phyloP scores from a whole-genome alignment of 2,329 filamentous ascomycete genomes.

The Colletotrichum tropicale region DNA sequence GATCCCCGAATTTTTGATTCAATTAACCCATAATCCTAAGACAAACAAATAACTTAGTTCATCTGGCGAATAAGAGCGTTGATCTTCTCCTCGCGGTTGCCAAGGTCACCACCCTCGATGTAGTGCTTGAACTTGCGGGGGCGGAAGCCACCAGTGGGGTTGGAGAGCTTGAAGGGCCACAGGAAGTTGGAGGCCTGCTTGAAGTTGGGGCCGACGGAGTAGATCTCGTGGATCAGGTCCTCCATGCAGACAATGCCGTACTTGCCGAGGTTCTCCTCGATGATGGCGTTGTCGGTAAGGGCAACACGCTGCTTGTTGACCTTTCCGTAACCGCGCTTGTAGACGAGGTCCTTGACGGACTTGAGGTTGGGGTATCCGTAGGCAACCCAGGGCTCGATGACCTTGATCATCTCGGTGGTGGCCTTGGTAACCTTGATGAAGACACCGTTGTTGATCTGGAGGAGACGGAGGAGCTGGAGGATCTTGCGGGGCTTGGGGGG shows the following conservation, averaged over 20 bases:
- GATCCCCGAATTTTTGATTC: slow-evolving; percentile 28
- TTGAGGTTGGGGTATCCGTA: slow-evolving; percentile 99
- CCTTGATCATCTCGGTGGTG: slow-evolving; percentile 94
- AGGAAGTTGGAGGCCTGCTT: slow-evolving; percentile 99
- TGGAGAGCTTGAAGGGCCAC: slow-evolving; percentile 99
- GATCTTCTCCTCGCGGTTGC: slow-evolving; percentile 99
- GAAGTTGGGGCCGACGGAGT: slow-evolving; percentile 98
- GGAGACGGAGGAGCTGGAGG: slow-evolving; percentile 96
- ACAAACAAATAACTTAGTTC: slow-evolving; percentile 71
- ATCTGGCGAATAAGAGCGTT: slow-evolving; percentile 96
- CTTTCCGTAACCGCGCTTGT: slow-evolving; percentile 99
- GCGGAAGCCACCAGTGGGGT: slow-evolving; percentile 96
- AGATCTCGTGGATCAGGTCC: slow-evolving; percentile 99
- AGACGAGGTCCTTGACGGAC: slow-evolving; percentile 98
- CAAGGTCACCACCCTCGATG: slow-evolving; percentile 97
- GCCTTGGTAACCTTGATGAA: slow-evolving; percentile 98
- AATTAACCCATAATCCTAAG: background rate
- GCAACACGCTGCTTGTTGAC: slow-evolving; percentile 97
- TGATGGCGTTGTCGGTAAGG: slow-evolving; percentile 96
- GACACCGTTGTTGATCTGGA: slow-evolving; percentile 99
- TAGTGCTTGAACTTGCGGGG: slow-evolving; percentile 99
- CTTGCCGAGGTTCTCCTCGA: slow-evolving; percentile 96
- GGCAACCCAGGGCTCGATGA: slow-evolving; percentile 98
- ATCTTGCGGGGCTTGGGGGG: slow-evolving; percentile 99
- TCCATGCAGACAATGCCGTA: slow-evolving; percentile 99